Percentiles rank a stretch among this genome's conserved stretches.
phyloP scores from a whole-genome alignment of 768 basidiomycete species.

The Boletus subparvulus region DNA sequence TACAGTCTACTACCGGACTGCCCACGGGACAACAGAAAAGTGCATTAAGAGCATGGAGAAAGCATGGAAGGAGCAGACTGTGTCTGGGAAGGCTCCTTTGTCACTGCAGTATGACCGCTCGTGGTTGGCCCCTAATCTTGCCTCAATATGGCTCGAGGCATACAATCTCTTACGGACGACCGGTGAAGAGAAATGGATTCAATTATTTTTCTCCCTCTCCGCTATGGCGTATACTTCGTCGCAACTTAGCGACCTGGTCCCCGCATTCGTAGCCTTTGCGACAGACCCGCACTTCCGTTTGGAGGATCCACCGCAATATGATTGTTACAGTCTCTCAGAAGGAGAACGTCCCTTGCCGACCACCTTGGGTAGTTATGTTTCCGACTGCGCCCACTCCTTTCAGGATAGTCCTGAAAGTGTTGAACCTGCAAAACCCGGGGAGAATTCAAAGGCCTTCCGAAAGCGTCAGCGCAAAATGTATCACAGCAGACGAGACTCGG shows the following conservation, averaged over 20 bases:
- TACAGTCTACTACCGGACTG: neutral
- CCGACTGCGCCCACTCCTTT: neutral
- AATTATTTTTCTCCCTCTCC: constrained; percentile 33
- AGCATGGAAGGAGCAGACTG: constrained; percentile 1
- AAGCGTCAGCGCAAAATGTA: constrained; percentile 10
- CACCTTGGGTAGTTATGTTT: neutral
- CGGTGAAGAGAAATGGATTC: constrained; percentile 12
- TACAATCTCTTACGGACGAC: constrained; percentile 28
- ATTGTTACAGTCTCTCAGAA: constrained; percentile 9
- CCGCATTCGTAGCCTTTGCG: constrained; percentile 33
- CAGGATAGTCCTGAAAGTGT: constrained; percentile 15
- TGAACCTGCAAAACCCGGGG: neutral
- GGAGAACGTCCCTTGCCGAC: constrained; percentile 3
- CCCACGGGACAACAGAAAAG: neutral
- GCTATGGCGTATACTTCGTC: constrained; percentile 33
- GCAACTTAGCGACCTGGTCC: constrained; percentile 14
- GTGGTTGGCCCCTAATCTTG: constrained; percentile 29
- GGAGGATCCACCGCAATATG: constrained; percentile 19
- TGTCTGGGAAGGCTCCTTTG: neutral
- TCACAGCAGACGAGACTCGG: constrained; percentile 1
- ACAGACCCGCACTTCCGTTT: constrained; percentile 5
- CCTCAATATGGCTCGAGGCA: constrained; percentile 26
- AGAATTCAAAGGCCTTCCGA: neutral
- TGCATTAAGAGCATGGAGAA: constrained; percentile 6
- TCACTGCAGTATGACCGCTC: constrained; percentile 27